Conservation (phyloP, 768 basidiomycete genomes). For the Thelephora aurantiotincta region DNA sequence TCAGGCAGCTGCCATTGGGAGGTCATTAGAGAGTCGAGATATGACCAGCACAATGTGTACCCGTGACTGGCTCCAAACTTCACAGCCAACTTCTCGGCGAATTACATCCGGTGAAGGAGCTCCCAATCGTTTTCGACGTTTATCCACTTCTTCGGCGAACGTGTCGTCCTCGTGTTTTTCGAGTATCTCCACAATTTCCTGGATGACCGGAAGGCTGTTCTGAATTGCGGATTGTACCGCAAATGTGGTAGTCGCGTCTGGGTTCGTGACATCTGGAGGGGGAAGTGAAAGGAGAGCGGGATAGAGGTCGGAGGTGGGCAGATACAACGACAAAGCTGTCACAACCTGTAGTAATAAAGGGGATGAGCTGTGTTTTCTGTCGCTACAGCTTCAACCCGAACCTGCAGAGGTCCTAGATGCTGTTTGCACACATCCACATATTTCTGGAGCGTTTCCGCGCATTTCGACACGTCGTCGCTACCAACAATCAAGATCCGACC, state of each 20-base stretch:
- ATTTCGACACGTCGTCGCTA: conserved; percentile 66
- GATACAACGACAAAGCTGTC: conserved; percentile 48
- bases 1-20: conserved; percentile 38
- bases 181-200: conserved; percentile 52
- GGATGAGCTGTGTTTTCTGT: not conserved
- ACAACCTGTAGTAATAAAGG: conserved; percentile 35
- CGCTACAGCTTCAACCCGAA: not conserved
- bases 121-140: conserved; percentile 63
- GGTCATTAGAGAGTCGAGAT: not conserved
- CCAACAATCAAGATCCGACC: not conserved
- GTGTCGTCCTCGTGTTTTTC: conserved; percentile 48
- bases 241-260: conserved; percentile 43
- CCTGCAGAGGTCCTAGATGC: conserved; percentile 19
- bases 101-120: conserved; percentile 45
- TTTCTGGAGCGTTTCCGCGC: conserved; percentile 72
- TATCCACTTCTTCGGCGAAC: conserved; percentile 57
- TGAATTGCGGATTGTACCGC: conserved; percentile 48
- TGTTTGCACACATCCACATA: conserved; percentile 47
- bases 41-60: conserved; percentile 20
- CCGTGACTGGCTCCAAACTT: conserved; percentile 47
- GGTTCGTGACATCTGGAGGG: conserved; percentile 62
- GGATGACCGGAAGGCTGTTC: conserved; percentile 53
- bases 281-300: conserved; percentile 51
- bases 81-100: conserved; percentile 48
- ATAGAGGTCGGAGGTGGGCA: conserved; percentile 61